Percentiles rank a stretch among this genome's conserved stretches.
Conservation (phyloP, 441 rosid species). For the Lagerstroemia fauriei region DNA sequence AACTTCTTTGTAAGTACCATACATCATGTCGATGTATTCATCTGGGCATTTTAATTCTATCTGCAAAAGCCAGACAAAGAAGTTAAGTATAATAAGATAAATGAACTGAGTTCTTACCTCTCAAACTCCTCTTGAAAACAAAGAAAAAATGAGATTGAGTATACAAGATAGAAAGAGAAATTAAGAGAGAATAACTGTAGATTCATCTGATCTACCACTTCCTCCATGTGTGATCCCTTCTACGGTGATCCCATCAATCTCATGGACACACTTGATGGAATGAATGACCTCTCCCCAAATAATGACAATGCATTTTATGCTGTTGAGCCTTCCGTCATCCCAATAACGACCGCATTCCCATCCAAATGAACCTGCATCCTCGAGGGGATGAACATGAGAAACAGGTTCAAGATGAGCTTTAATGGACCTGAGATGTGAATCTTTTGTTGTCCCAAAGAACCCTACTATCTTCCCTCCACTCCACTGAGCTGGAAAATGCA, state of each 20-base stretch:
- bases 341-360: not conserved
- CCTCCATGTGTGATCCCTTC: not conserved
- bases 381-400: not conserved
- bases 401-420: not conserved
- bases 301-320: not conserved
- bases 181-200: not conserved
- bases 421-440: not conserved
- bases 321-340: not conserved
- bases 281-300: not conserved
- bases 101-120: not conserved
- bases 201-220: not conserved
- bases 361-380: not conserved
- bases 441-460: not conserved
- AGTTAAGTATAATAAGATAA: not conserved
- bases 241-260: not conserved
- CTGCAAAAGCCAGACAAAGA: not conserved
- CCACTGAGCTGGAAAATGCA: not conserved
- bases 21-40: slow-evolving; percentile 5
- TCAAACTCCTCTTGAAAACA: not conserved
- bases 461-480: not conserved
- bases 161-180: not conserved
- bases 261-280: not conserved
- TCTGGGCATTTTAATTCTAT: not conserved
- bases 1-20: not conserved
- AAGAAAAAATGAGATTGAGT: not conserved